Evolutionary conservation across 192 early-diverging fungal genomes (phyloP), one percentile per base, ranked within the genome.

Genomic region (Backusella circina): DNA sequence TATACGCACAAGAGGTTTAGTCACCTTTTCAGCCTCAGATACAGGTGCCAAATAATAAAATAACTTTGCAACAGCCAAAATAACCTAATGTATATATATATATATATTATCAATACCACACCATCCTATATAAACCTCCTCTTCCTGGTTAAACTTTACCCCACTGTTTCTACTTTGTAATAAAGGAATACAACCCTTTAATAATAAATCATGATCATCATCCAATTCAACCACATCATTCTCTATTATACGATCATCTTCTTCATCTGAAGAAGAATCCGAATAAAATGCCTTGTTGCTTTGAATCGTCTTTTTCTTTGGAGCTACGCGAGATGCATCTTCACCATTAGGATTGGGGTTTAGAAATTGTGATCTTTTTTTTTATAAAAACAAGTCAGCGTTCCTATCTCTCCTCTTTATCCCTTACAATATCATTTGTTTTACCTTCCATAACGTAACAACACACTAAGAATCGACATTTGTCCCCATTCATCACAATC

Each of bases 401-500:
- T n/a, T n/a, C n/a, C n/a, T n/a, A n/a, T n/a, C n/a, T n/a, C n/a
- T n/a, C n/a, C n/a, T 57, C n/a, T 51, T 44, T 64, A 31, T 65
- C 65, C 31, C 8, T 74, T 30, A 16, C 26, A 16, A 26, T 23
- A 6, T 47, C 26, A 3, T 30, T 13, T n/a, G n/a, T n/a, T 38
- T 39, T 86, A 86, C 85, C 89, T 87, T 65, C 90, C 93, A 85
- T 99, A 99, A 10, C 90, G 84, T 33, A 90, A 70, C 67, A 99
- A 79, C 30, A 97, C 76, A 38, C 89, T 90, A 41, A 97, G 76
- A 32, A 97, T 91, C 51, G 91, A 92, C 35, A 97, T 87, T 81
- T 99, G 97, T 13, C 93, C 95, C 98, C 98, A 99, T 80, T 98
- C 95, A 85, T 99, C 97, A 41, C 93, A 88, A 33, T 97, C 96